A percentile compares a stretch with the other conserved stretches of the same genome.
phyloP scores from a whole-genome alignment of 169 alveolate genomes.

The Miamiensis avidus region DNA sequence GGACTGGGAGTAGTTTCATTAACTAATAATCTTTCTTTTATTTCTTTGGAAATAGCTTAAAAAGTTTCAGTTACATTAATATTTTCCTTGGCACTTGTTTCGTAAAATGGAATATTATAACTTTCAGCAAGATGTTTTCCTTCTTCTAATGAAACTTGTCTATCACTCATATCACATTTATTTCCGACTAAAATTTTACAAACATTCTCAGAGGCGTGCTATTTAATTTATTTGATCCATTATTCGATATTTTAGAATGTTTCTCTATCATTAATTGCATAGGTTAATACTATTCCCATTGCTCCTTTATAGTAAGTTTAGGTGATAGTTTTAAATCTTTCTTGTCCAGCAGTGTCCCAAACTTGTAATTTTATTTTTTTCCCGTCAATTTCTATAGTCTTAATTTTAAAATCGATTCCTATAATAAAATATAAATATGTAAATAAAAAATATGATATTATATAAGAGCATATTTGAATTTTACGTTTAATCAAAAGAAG shows the following conservation, averaged over 20 bases:
- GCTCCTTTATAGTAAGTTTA: slow-evolving; percentile 80
- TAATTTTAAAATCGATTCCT: slow-evolving; percentile 74
- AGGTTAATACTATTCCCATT: slow-evolving; percentile 73
- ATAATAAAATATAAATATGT: neutral
- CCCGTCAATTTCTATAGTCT: slow-evolving; percentile 64
- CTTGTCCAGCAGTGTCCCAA: slow-evolving; percentile 91
- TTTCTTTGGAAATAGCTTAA: slow-evolving; percentile 38
- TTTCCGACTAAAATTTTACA: slow-evolving; percentile 77
- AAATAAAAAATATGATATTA: neutral
- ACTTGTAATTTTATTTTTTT: slow-evolving; percentile 73
- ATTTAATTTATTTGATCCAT: slow-evolving; percentile 70
- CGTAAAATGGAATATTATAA: slow-evolving; percentile 63
- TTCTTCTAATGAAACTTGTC: slow-evolving; percentile 56
- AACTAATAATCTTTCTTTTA: slow-evolving; percentile 36
- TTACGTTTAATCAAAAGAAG: too few species aligned
- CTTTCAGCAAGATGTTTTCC: slow-evolving; percentile 68
- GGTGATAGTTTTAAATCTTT: slow-evolving; percentile 76
- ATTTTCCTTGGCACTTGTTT: slow-evolving; percentile 65
- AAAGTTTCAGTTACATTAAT: slow-evolving; percentile 42
- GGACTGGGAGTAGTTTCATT: neutral
- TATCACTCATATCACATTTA: slow-evolving; percentile 70
- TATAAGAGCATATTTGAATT: too few species aligned
- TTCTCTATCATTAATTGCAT: slow-evolving; percentile 70
- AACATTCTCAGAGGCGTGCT: slow-evolving; percentile 66
- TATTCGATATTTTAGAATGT: slow-evolving; percentile 67